Percentiles rank a stretch among this genome's conserved stretches.
These are phyloP conservation scores for Colletotrichum falcatum DNA, from an alignment of 2,329 filamentous ascomycete species.

Conservation along the genomic window DNA sequence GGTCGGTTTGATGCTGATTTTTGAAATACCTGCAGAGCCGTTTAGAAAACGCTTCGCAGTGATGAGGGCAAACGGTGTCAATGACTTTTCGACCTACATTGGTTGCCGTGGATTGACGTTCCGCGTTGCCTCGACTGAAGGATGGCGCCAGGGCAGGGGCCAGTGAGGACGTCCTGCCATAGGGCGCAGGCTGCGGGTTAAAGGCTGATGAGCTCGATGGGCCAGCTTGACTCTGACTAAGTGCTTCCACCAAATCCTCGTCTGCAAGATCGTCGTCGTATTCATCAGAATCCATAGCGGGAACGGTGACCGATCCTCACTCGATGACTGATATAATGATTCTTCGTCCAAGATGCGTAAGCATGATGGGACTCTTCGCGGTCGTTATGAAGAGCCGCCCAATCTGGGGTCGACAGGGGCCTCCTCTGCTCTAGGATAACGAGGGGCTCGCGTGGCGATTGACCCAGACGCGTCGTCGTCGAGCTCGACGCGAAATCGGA, in stretches of 20 bases:
- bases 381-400: background rate
- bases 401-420: background rate
- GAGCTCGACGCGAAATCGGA: conserved; percentile 39
- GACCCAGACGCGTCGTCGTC: conserved; percentile 35
- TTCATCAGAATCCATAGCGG: conserved; percentile 67
- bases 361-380: conserved; percentile 12
- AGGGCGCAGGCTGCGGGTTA: background rate
- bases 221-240: conserved; percentile 59
- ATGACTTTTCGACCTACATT: background rate
- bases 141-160: conserved; percentile 9
- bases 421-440: background rate
- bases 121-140: conserved; percentile 4
- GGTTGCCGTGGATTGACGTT: conserved; percentile 3
- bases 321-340: background rate
- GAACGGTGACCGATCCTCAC: background rate
- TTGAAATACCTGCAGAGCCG: background rate
- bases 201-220: conserved; percentile 17
- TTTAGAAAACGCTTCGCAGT: background rate
- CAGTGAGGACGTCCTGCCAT: background rate
- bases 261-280: conserved; percentile 75
- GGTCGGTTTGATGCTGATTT: background rate
- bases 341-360: background rate
- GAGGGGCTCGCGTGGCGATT: conserved; percentile 12
- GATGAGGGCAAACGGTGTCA: background rate
- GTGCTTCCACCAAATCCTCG: conserved; percentile 72